phyloP scores from a whole-genome alignment of 1,284 basidiomycete genomes.

The Irpex sp. region DNA sequence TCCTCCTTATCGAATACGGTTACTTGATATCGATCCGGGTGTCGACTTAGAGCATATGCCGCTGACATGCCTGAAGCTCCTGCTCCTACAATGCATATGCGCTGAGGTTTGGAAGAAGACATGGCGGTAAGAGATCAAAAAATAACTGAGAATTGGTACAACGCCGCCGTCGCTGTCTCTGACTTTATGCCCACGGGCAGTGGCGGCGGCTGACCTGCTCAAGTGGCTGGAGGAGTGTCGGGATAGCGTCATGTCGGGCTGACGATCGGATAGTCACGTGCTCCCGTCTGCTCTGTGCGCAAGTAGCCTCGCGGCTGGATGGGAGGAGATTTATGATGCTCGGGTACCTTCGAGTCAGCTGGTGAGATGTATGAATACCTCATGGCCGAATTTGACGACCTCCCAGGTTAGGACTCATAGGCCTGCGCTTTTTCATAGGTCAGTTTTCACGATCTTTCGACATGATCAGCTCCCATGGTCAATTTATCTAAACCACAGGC shows the following conservation, averaged over 20 bases:
- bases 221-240: neutral
- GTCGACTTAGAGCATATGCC: conserved; percentile 49
- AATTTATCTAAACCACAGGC: neutral
- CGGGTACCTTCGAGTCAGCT: no score
- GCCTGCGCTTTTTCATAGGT: no score
- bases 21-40: conserved; percentile 54
- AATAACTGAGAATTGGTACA: neutral
- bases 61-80: conserved; percentile 53
- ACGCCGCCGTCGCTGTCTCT: neutral
- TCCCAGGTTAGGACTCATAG: no score
- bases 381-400: no score
- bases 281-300: no score
- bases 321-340: no score
- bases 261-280: neutral
- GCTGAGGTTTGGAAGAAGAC: conserved; percentile 24
- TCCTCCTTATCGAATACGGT: conserved; percentile 50
- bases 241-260: neutral
- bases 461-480: no score
- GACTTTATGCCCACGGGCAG: neutral
- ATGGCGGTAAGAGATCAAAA: conserved; percentile 6
- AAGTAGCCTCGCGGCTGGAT: no score
- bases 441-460: no score
- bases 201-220: neutral
- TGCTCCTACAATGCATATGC: conserved; percentile 47
- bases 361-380: no score